Evolutionary conservation across 495 filamentous ascomycete species (phyloP).

Genomic region (Monascus purpureus): DNA sequence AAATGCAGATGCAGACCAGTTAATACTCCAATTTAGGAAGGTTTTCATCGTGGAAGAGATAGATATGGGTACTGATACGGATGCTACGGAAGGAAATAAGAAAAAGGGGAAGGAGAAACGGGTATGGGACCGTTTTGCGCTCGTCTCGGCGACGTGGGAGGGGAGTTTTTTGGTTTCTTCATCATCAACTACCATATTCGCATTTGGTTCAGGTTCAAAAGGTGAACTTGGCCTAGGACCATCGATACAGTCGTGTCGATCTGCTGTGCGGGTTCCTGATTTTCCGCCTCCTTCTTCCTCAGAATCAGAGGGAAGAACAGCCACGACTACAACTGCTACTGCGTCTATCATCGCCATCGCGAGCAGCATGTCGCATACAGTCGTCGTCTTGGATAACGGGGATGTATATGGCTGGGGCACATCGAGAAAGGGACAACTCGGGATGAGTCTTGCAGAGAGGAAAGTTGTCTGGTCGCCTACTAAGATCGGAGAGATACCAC

Average conservation of each 20-base stretch:
- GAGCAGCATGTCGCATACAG: conserved; percentile 63
- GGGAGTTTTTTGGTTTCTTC: conserved; percentile 41
- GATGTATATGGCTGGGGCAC: conserved; percentile 81
- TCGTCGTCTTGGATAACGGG: conserved; percentile 59
- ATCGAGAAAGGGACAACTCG: conserved; percentile 73
- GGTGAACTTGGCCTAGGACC: conserved; percentile 58
- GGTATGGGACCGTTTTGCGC: too few relatives aligned
- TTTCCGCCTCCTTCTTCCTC: too few relatives aligned
- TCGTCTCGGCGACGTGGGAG: conserved; percentile 64
- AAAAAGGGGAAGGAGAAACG: too few relatives aligned
- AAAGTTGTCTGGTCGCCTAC: conserved; percentile 43
- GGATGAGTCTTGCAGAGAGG: conserved; percentile 21
- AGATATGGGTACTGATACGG: too few relatives aligned
- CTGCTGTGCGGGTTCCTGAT: conserved; percentile 26
- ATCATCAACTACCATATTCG: too few relatives aligned
- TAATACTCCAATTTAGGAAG: conserved; percentile 12
- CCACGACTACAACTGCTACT: conserved; percentile 5
- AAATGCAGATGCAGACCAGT: conserved; percentile 1
- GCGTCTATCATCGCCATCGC: conserved; percentile 38
- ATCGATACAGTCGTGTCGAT: conserved; percentile 4
- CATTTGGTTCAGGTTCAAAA: conserved; percentile 48
- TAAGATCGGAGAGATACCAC: conserved; percentile 36
- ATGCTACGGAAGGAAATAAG: too few relatives aligned
- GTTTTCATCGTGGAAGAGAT: conserved; percentile 14
- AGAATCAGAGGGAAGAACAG: too few relatives aligned